phyloP scores from a whole-genome alignment of 192 early-diverging fungal genomes.

The Globomyces pollinis-pini region DNA sequence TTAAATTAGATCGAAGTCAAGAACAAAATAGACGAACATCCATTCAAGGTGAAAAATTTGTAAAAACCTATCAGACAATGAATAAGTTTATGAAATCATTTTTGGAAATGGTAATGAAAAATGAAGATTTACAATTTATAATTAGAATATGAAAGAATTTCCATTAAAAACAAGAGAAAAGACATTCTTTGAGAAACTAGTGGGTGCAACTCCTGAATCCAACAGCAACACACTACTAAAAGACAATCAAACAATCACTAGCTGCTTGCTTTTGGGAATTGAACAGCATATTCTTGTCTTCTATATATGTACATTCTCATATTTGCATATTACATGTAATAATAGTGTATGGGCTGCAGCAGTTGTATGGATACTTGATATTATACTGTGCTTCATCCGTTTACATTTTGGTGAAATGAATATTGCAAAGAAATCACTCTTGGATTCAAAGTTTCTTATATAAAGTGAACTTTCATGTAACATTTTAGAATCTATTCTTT shows the following conservation, averaged over 20 bases:
- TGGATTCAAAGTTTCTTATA: constrained; percentile 47
- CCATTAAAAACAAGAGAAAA: constrained; percentile 33
- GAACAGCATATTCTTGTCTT: constrained; percentile 34
- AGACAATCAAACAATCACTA: constrained; percentile 17
- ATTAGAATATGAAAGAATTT: constrained; percentile 45
- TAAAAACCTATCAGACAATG: constrained; percentile 32
- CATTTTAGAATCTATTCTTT: no score
- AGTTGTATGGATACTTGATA: constrained; percentile 26
- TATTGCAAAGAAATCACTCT: constrained; percentile 30
- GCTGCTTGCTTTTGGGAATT: constrained; percentile 28
- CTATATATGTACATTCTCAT: constrained; percentile 28
- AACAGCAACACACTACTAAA: constrained; percentile 28
- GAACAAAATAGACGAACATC: neutral
- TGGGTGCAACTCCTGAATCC: constrained; percentile 35
- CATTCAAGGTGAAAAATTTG: constrained; percentile 6
- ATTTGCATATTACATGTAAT: constrained; percentile 15
- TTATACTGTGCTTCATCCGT: constrained; percentile 18
- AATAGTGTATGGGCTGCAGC: constrained; percentile 22
- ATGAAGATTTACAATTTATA: neutral
- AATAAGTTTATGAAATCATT: constrained; percentile 42
- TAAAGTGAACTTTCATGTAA: no score
- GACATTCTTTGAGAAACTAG: constrained; percentile 28
- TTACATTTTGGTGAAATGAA: constrained; percentile 40
- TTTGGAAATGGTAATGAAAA: constrained; percentile 39
- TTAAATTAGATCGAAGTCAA: neutral